Evolutionary conservation across 2,329 filamentous ascomycete genomes (phyloP).

Genomic region (Xylaria multiplex): DNA sequence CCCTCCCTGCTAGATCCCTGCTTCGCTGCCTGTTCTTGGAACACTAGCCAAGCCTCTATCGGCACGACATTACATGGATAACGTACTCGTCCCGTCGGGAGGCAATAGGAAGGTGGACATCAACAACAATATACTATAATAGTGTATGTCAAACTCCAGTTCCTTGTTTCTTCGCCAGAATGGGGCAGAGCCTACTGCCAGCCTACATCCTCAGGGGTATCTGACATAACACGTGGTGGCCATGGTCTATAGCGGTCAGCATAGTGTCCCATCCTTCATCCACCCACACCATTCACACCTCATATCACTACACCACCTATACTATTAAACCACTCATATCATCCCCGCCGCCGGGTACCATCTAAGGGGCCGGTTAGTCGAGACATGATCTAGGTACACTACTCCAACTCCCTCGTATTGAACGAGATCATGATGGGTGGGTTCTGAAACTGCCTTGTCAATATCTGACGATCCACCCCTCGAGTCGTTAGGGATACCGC

Average conservation of each 20-base stretch:
- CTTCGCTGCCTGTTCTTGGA: neutral
- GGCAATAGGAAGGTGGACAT: neutral
- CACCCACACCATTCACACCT: neutral
- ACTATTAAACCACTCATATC: too few species aligned
- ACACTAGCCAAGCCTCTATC: neutral
- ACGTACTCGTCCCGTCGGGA: neutral
- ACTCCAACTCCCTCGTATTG: neutral
- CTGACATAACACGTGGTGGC: slow-evolving; percentile 19
- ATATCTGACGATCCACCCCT: neutral
- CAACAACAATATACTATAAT: neutral
- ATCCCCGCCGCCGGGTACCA: neutral
- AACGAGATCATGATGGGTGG: neutral
- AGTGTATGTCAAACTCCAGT: neutral
- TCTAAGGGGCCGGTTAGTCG: neutral
- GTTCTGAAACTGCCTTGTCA: neutral
- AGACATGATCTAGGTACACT: neutral
- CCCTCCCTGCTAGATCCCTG: neutral
- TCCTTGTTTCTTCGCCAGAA: neutral
- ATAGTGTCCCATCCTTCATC: slow-evolving; percentile 5
- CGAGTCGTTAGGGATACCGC: neutral
- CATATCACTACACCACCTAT: too few species aligned
- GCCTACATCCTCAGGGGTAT: slow-evolving; percentile 8
- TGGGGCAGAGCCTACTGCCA: slow-evolving; percentile 8
- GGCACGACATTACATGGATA: slow-evolving; percentile 4
- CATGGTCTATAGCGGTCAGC: slow-evolving; percentile 21